These are phyloP conservation scores for Barbarea vulgaris DNA, from an alignment of 345 rosid species.

Conservation along the genomic window DNA sequence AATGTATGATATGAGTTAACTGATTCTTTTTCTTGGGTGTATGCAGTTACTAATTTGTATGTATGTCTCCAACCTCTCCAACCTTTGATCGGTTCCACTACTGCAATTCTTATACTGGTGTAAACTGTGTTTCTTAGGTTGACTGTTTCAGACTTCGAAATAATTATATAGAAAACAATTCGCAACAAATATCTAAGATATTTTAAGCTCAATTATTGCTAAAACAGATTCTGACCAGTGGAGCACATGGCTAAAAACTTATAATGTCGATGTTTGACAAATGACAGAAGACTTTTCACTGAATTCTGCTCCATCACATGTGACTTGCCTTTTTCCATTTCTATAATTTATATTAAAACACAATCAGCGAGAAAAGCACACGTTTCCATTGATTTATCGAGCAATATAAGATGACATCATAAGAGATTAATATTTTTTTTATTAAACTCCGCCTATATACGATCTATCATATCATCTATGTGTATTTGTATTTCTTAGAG, in stretches of 20 bases:
- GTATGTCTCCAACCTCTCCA: not conserved
- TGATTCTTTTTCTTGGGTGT: too few species aligned
- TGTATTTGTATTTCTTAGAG: not conserved
- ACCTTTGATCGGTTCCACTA: not conserved
- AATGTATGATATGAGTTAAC: too few species aligned
- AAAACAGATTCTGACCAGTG: constrained; percentile 10
- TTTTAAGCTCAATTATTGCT: constrained; percentile 35
- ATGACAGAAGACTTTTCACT: constrained; percentile 22
- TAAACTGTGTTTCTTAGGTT: not conserved
- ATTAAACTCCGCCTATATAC: not conserved
- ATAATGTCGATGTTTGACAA: constrained; percentile 25
- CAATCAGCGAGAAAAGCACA: not conserved
- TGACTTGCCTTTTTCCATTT: constrained; percentile 30
- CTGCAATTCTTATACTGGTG: not conserved
- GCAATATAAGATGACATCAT: constrained; percentile 24
- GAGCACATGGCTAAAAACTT: constrained; percentile 26
- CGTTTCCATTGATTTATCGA: not conserved
- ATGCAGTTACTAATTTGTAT: too few species aligned
- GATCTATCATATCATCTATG: not conserved
- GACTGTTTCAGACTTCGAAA: not conserved
- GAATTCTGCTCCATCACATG: constrained; percentile 33
- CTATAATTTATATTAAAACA: not conserved
- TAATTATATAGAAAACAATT: not conserved
- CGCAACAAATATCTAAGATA: constrained; percentile 35
- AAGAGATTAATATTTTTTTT: not conserved